These are phyloP conservation scores for Liriodendron chinense DNA, from an alignment of 164 flowering plant species.

Conservation along the genomic window DNA sequence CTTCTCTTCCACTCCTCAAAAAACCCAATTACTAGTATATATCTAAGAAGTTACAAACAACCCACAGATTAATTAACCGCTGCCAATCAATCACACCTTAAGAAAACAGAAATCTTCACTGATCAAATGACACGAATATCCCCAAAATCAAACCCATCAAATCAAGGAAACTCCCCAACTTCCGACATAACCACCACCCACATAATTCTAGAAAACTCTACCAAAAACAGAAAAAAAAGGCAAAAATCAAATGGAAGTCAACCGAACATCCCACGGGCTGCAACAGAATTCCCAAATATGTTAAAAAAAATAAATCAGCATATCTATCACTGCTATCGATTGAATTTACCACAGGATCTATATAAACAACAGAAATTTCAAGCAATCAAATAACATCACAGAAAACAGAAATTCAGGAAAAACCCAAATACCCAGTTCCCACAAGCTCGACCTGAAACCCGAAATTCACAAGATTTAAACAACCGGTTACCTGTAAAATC, in stretches of 20 bases:
- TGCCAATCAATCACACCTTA: background rate
- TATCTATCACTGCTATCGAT: background rate
- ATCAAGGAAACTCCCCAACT: background rate
- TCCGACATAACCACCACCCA: background rate
- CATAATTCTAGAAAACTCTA: background rate
- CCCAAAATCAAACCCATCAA: background rate
- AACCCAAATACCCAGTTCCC: background rate
- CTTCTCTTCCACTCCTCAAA: too few relatives aligned
- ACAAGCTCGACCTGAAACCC: background rate
- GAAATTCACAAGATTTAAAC: background rate
- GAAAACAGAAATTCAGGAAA: background rate
- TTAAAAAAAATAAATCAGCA: background rate
- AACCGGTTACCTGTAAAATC: conserved; percentile 27
- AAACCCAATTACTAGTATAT: too few relatives aligned
- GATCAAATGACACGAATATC: background rate
- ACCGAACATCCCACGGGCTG: background rate
- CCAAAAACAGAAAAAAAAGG: background rate
- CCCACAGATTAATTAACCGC: background rate
- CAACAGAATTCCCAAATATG: background rate
- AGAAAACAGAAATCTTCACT: background rate
- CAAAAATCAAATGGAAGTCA: background rate
- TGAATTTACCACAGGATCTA: background rate
- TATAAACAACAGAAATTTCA: background rate
- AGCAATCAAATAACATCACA: background rate
- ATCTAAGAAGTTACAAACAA: too few relatives aligned